phyloP scores from a whole-genome alignment of 1,139 yeast genomes.

The Torulaspora globosa region DNA sequence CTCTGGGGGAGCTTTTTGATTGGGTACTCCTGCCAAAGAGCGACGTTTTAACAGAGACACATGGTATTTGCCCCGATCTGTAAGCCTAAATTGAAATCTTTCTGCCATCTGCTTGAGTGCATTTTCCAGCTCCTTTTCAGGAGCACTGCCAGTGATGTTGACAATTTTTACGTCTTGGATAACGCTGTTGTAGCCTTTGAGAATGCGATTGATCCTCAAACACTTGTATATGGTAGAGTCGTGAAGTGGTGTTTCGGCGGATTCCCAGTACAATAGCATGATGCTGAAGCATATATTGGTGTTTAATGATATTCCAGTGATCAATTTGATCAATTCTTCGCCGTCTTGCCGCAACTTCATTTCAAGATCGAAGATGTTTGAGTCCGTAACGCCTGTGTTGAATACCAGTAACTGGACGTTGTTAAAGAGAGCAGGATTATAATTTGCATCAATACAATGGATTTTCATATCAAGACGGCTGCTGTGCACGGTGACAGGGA shows the following conservation, averaged over 20 bases:
- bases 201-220: conserved; percentile 29
- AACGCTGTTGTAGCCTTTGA: conserved; percentile 27
- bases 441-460: conserved; percentile 19
- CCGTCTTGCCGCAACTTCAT: conserved; percentile 37
- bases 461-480: conserved; percentile 13
- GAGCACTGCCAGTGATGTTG: conserved; percentile 27
- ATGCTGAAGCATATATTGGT: conserved; percentile 37
- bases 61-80: conserved; percentile 32
- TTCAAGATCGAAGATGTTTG: conserved; percentile 35
- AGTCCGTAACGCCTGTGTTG: conserved; percentile 39
- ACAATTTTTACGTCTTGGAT: conserved; percentile 29
- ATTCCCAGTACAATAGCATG: conserved; percentile 40
- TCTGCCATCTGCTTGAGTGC: conserved; percentile 26
- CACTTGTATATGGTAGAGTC: conserved; percentile 23
- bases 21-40: conserved; percentile 17
- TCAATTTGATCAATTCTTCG: conserved; percentile 34
- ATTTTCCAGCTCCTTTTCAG: conserved; percentile 27
- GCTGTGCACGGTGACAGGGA: conserved; percentile 1
- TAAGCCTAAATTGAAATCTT: conserved; percentile 25
- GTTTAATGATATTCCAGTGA: conserved; percentile 36
- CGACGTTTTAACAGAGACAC: conserved; percentile 18
- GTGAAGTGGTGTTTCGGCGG: conserved; percentile 31
- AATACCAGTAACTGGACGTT: conserved; percentile 38
- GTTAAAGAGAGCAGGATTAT: conserved; percentile 21
- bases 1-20: conserved; percentile 7